Evolutionary conservation across 2,329 filamentous ascomycete species (phyloP), one percentile per base, ranked within the genome.

Genomic region (Ilyonectria sp.): DNA sequence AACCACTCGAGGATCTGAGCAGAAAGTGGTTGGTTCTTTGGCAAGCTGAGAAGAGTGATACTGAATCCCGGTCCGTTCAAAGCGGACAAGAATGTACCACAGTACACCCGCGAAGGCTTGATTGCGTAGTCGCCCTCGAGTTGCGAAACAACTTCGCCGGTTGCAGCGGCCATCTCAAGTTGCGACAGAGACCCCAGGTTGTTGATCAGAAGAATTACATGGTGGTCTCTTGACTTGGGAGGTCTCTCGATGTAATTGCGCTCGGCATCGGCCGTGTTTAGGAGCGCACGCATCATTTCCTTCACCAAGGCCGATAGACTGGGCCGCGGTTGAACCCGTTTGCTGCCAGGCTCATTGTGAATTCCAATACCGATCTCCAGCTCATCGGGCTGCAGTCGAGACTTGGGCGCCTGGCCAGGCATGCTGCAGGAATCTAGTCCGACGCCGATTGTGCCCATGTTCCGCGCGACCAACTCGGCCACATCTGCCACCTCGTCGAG

Each of bases 381-480:
- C 44, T 63, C 60, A 56, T 63, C 60, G 13, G 13, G 19, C 5
- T 29, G 33, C 10, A 63, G 9, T 52, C 61, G 44, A 2, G 54
- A 52, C 23, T 63, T 47, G 26, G 26, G 52, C 6, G 40, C 17
- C 15, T 55, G 50, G 9, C 60, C 60, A 26, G 60, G 60, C 7
- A 63, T 17, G 37, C 43, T 46, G 43, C 60, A 63, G 17, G 33
- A 19, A 23, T 63, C 60, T 35, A 63, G 52, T 19, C 60, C 60
- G 19, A 63, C 52, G n/a, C 60, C 60, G 47, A 63, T 56, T 9
- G 60, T 63, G n/a, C 60, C 60, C 52, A 63, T 63, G 23, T 56
- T 46, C 11, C 26, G 9, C 13, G 21, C 50, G 7, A 19, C 60
- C 35, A 56, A 56, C 50, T 63, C 52, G 31, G 52, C 44, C n/a